Base-by-base conservation (phyloP, 148 eudicot species). In the Salicornia ramosissima region DNA sequence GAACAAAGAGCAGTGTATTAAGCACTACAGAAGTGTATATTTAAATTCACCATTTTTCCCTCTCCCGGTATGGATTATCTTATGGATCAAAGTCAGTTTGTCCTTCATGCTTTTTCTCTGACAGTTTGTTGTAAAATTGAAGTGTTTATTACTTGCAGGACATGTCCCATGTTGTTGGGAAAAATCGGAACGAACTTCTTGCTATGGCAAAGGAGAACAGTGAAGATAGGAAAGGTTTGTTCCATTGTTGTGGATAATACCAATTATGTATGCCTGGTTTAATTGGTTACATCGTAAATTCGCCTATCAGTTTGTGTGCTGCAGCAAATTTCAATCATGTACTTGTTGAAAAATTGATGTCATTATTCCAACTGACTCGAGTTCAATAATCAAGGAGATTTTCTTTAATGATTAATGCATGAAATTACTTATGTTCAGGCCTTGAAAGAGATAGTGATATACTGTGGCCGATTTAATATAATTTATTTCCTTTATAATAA, bases 81-180 rank as follows among this genome's bases (percentile, higher is more conserved):
- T 25, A 59, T 19, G 18, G 29, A 22, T 10, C 64, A 55, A 69
- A 34, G 16, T 26, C 59, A 55, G 30, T 25, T 39, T 21, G 3
- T 61, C 39, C 28, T 8, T 39, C 26, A 9, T 30, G 71, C 24
- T 25, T 42, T 15, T 30, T 24, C 21, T 30, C 10, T 56, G 64
- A 29, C 65, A 11, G 65, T 65, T 13, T 11, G 39, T 24, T 75
- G 46, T 55, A 25, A 52, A 39, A 54, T 7, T 67, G 62, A 51
- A 26, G 11, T 28, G 4, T 19, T 18, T 49, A 34, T 70, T 70
- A 75, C 50, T 76, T 73, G 29, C 65, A 88, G 94, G 90, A 86
- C 70, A 86, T 84, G 90, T 81, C 79, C 68, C 91, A 87, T 78
- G 91, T 83, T 56, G 75, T 81, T 53, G 89, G 91, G 68, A 87